Evolutionary conservation across 2,329 filamentous ascomycete genomes (phyloP).

Genomic region (Boeremia lycopersici): DNA sequence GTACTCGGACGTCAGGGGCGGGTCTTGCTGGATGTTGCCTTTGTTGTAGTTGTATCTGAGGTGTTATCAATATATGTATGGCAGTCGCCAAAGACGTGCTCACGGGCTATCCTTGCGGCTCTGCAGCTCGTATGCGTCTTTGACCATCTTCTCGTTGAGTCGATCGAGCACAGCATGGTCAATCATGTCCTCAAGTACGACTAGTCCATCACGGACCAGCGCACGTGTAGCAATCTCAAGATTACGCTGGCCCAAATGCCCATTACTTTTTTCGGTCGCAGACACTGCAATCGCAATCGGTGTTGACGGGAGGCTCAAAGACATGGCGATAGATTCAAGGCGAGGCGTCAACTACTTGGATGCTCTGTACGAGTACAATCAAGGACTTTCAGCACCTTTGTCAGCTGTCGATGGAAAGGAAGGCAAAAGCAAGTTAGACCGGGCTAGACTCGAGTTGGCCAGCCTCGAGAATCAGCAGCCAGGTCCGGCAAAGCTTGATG

Average conservation of each 20-base stretch:
- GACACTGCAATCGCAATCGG: constrained; percentile 51
- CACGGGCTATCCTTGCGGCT: constrained; percentile 55
- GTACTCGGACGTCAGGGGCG: constrained; percentile 56
- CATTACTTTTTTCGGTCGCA: constrained; percentile 48
- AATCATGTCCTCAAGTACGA: constrained; percentile 42
- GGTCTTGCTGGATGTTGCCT: constrained; percentile 67
- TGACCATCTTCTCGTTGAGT: constrained; percentile 64
- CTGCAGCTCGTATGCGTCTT: constrained; percentile 61
- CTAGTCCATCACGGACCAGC: constrained; percentile 40
- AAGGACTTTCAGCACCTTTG: not conserved
- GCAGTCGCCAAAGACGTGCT: not conserved
- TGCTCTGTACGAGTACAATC: not conserved
- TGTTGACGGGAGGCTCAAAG: constrained; percentile 24
- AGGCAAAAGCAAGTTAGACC: constrained; percentile 11
- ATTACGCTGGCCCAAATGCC: constrained; percentile 53
- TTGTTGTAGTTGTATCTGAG: constrained; percentile 65
- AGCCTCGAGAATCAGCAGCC: not conserved
- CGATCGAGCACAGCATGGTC: constrained; percentile 58
- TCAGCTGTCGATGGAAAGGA: constrained; percentile 2
- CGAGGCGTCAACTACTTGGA: not conserved
- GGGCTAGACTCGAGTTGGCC: constrained; percentile 20
- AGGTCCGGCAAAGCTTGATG: constrained; percentile 8
- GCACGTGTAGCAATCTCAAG: constrained; percentile 55
- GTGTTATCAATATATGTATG: not conserved
- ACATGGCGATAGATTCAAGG: constrained; percentile 4